Base-by-base conservation (phyloP, 148 eudicot genomes). In the Arbutus unedo region DNA sequence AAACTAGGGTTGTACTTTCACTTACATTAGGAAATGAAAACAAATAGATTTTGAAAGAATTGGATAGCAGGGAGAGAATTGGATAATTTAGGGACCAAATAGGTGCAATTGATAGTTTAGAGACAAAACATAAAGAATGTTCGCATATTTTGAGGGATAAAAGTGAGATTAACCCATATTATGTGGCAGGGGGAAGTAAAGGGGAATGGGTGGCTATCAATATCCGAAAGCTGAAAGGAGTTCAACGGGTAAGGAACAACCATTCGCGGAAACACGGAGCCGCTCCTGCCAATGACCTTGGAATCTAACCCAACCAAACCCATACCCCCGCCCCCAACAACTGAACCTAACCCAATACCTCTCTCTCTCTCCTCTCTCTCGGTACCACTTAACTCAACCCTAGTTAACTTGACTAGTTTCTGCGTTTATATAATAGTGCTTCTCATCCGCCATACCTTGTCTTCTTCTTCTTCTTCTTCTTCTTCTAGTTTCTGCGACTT, bases 211-310 rank as follows among this genome's bases (percentile, higher is more conserved):
- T 31, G 38, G 38, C 57, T 77, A 84, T 84, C 87, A 55, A 51
- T 41, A 85, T 82, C 82, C 66, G 50, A 15, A 50, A 43, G 76
- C 38, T 21, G 53, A 59, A 70, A 8, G 43, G 48, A 70, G 41
- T 70, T n/a, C 86, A 87, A 87, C 79, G 89, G 87, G 79, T 70
- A 77, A 85, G 85, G 38, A 14, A 76, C 77, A 78, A 13, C 76
- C 86, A 85, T 76, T 72, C 87, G 91, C 91, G 91, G 88, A 89
- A 84, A 89, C 87, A 45, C 80, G 91, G 85, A 89, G 88, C 87
- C 91, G 91, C 86, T 82, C 77, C 13, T 71, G 83, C 89, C 91
- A 87, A 83, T 81, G 82, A 78, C 83, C 60, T 84, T 78, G 87
- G 91, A 86, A 86, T 84, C 82, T 57, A 85, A 83, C 79, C 82